Percentiles rank a stretch among this genome's conserved stretches.
Conservation (phyloP, 2,329 filamentous ascomycete species). For the Fusarium chuoi region DNA sequence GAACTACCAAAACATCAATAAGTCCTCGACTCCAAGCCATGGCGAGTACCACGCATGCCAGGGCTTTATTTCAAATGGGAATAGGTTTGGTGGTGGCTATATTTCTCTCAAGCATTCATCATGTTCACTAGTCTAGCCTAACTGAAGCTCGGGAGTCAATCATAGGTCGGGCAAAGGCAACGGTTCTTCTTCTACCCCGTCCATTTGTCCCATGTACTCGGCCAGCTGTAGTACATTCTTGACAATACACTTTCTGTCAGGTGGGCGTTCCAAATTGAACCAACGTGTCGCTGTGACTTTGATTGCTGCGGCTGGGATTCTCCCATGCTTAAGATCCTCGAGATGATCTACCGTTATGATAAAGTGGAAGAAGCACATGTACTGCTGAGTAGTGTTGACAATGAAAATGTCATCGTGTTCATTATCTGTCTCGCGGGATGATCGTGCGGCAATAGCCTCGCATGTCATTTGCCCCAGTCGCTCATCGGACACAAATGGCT, state of each 20-base stretch:
- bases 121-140: background rate
- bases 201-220: background rate
- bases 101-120: background rate
- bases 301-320: background rate
- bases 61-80: fast-evolving
- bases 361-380: background rate
- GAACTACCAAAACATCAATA: too few species aligned
- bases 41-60: fast-evolving
- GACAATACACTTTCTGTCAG: background rate
- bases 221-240: background rate
- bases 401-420: background rate
- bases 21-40: background rate
- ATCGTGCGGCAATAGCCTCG: background rate
- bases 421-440: background rate
- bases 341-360: background rate
- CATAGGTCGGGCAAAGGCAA: too few species aligned
- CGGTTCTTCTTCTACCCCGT: too few species aligned
- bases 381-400: background rate
- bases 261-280: background rate
- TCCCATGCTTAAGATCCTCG: background rate
- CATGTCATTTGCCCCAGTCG: background rate
- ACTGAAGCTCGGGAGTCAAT: background rate
- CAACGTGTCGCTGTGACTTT: fast-evolving
- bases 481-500: background rate
- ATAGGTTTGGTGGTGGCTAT: fast-evolving